phyloP scores from a whole-genome alignment of 495 filamentous ascomycete species.

The Aspergillus kassunensis region DNA sequence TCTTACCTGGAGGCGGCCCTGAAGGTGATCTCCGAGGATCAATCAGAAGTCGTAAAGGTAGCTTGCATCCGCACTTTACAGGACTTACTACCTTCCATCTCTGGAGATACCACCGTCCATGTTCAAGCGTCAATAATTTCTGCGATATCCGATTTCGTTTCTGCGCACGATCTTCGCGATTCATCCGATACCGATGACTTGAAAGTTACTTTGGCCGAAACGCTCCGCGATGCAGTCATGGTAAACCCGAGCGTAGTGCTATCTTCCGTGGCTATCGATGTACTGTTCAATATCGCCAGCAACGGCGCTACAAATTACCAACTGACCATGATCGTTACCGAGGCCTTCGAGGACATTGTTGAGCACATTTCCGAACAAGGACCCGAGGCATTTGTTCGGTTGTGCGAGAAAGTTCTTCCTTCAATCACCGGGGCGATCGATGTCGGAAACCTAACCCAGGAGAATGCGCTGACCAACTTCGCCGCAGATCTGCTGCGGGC shows the following conservation, averaged over 20 bases:
- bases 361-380: constrained; percentile 59
- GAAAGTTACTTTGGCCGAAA: constrained; percentile 84
- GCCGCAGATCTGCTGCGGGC: constrained; percentile 78
- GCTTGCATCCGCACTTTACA: constrained; percentile 86
- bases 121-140: constrained; percentile 71
- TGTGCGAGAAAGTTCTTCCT: constrained; percentile 84
- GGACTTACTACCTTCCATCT: constrained; percentile 64
- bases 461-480: constrained; percentile 77
- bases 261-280: constrained; percentile 66
- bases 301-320: constrained; percentile 87
- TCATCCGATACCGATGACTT: constrained; percentile 84
- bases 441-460: constrained; percentile 75
- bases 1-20: constrained; percentile 72
- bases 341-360: constrained; percentile 86
- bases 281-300: constrained; percentile 84
- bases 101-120: constrained; percentile 47
- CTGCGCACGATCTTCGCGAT: constrained; percentile 73
- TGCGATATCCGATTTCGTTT: constrained; percentile 72
- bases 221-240: constrained; percentile 75
- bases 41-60: constrained; percentile 84
- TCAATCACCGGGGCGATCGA: constrained; percentile 86
- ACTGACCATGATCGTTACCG: constrained; percentile 73
- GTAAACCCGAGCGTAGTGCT: constrained; percentile 70
- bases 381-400: constrained; percentile 65
- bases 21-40: constrained; percentile 67